A percentile compares a stretch with the other conserved stretches of the same genome.
Evolutionary conservation across 1,284 basidiomycete genomes (phyloP).

Genomic region (Heterobasidion parviporum): DNA sequence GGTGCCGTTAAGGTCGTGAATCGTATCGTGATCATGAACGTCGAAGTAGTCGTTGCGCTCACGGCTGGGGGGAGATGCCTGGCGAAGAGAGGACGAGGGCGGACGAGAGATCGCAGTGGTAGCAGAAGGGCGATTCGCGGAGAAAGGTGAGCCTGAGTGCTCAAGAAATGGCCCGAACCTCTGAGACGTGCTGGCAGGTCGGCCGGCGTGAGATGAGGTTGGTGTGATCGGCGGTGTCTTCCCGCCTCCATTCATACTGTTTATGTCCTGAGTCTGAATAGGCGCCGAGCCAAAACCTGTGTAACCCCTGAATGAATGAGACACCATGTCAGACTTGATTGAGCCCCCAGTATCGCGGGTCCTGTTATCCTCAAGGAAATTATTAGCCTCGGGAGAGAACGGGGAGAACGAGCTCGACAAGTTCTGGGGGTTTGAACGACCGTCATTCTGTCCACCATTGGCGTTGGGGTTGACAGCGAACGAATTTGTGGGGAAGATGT

Average conservation of each 20-base stretch:
- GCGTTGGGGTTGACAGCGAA: neutral
- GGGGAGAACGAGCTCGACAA: slow-evolving; percentile 26
- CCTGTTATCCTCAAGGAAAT: slow-evolving; percentile 18
- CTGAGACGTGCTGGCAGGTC: slow-evolving; percentile 30
- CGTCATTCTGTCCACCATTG: slow-evolving; percentile 4
- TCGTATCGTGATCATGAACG: slow-evolving; percentile 35
- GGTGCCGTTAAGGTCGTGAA: slow-evolving; percentile 70
- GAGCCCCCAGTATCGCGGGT: slow-evolving; percentile 12
- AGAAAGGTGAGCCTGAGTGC: slow-evolving; percentile 18
- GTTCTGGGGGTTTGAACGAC: slow-evolving; percentile 7
- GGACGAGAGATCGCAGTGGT: slow-evolving; percentile 7
- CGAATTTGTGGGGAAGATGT: neutral
- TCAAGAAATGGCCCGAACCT: slow-evolving; percentile 35
- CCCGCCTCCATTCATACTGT: slow-evolving; percentile 21
- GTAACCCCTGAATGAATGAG: slow-evolving; percentile 36
- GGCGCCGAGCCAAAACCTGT: slow-evolving; percentile 31
- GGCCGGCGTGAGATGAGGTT: slow-evolving; percentile 28
- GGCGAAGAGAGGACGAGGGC: slow-evolving; percentile 8
- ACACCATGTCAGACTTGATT: slow-evolving; percentile 19
- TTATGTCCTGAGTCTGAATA: slow-evolving; percentile 2
- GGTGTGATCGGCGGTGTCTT: slow-evolving; percentile 25
- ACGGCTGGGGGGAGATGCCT: slow-evolving; percentile 2
- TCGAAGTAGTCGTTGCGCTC: slow-evolving; percentile 10
- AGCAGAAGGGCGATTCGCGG: slow-evolving; percentile 17
- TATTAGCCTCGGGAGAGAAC: slow-evolving; percentile 32